Evolutionary conservation across 2,329 filamentous ascomycete genomes (phyloP), one percentile per base, ranked within the genome.

Genomic region (Fusarium sp.): DNA sequence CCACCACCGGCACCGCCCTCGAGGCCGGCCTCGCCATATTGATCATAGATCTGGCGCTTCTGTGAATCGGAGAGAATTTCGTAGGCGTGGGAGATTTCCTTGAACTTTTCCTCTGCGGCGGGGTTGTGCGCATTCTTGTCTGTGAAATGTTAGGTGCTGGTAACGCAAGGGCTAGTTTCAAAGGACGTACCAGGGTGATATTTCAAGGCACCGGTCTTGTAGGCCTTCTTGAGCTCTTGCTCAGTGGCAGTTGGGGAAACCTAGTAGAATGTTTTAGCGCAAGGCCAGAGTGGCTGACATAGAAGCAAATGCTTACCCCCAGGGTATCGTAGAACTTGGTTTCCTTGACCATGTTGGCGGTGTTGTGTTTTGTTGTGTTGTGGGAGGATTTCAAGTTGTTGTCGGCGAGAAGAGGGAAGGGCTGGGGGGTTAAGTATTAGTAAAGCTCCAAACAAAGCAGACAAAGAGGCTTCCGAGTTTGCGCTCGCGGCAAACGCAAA

Each of bases 61-160:
- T 98, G 93, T 43, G 94, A 84, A 82, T 99, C 97, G 78, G 94
- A 97, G 20, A 99, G 92, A 77, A 97, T 90, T 88, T 99, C 97
- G 86, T 98, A 99, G 72, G 97, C 97, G 82, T 96, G 93, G 76
- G 95, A 97, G 71, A 98, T 90, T 80, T 98, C 95, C 88, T 99
- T 98, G 92, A 99, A 99, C 86, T 98, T 99, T 72, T 98, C 95
- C 79, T 96, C 95, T 61, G 97, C 95, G 30, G 92, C 93, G 45
- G 95, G 95, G 87, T 97, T 97, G 87, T 97, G 92, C 75, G 93
- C 91, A 85, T 99, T 99, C 90, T 99, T 99, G 86, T 99, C 96
- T 97, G 77, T 43, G 67, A 30, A 68, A 66, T 34, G 66, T 79
- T 64, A 78, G 76, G 56, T 32, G 59, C 23, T 18, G n/a, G 14